These are phyloP conservation scores for Dictyostelium brefeldianum DNA, from an alignment of 78 protist genomes.

Conservation along the genomic window DNA sequence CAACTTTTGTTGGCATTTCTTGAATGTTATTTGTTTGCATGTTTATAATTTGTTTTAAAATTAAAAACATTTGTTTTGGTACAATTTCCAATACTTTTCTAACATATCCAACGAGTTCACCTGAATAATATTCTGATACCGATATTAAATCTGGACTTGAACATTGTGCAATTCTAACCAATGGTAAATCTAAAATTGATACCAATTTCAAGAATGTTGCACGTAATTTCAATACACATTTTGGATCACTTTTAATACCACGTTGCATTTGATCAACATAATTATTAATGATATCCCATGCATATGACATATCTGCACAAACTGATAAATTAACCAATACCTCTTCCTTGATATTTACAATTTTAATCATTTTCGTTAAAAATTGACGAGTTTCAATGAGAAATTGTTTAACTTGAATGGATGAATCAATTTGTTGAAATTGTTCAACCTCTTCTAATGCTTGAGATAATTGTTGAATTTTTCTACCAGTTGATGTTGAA, in stretches of 20 bases:
- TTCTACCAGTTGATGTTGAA: conserved; percentile 92
- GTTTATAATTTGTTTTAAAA: conserved; percentile 88
- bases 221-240: conserved; percentile 92
- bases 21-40: conserved; percentile 87
- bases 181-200: conserved; percentile 95
- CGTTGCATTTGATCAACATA: conserved; percentile 87
- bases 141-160: conserved; percentile 88
- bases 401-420: conserved; percentile 92
- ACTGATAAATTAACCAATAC: conserved; percentile 81
- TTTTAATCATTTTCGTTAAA: conserved; percentile 94
- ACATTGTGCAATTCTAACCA: conserved; percentile 95
- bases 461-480: conserved; percentile 91
- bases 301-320: conserved; percentile 95
- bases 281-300: conserved; percentile 91
- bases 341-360: conserved; percentile 91
- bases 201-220: conserved; percentile 97
- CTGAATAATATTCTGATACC: conserved; percentile 95
- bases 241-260: conserved; percentile 89
- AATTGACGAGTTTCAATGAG: conserved; percentile 89
- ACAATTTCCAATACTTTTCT: conserved; percentile 95
- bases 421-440: conserved; percentile 94
- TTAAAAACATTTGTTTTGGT: conserved; percentile 92
- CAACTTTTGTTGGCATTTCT: conserved; percentile 93
- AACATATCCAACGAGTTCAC: conserved; percentile 92
- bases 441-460: conserved; percentile 97